Evolutionary conservation across 23 red algal genomes (phyloP), one percentile per base, ranked within the genome.

Genomic region (Gracilariopsis chorda): DNA sequence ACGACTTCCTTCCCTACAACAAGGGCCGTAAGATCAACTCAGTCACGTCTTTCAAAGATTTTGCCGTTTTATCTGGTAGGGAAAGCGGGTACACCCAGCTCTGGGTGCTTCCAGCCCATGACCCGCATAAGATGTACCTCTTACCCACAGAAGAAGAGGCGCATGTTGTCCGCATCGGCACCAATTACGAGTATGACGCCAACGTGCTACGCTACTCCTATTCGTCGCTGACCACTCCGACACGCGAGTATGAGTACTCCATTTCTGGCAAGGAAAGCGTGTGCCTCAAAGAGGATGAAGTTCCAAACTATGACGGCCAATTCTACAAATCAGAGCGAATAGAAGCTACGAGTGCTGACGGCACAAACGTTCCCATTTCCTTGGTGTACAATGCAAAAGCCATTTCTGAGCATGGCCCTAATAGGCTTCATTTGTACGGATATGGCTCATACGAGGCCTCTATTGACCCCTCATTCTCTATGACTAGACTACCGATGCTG

Each of bases 381-480:
- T n/a, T 91, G 0, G 94, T 96, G 7, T 96, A 93, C 78, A 60
- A 74, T n/a, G 48, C 81, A 12, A 91, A 92, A 37, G 64, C 56
- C 47, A 48, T 82, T 19, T 43, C 44, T 29, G 24, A 45, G 19
- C 32, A 80, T 61, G 94, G 44, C 19, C 67, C 94, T 20, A 60
- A 81, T 16, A 71, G 65, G 34, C 25, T 92, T 24, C 84, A 82
- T 49, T 19, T 96, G 72, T 92, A 96, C 41, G 94, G 94, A 28
- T 96, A 96, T 77, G 94, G 94, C 39, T 92, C 94, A 1, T 96
- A 96, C 71, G 94, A 96, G 78, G 87, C 93, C 24, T 90, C 83
- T 7, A 96, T 93, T 58, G 94, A 96, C 49, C 94, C 94, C 12
- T 69, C 28, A 56, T 96, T 96, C 33, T 70, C 80, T 41, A 77